Percentiles rank a stretch among this genome's conserved stretches.
phyloP scores from a whole-genome alignment of 768 basidiomycete species.

The Rhodotorula babjevae region DNA sequence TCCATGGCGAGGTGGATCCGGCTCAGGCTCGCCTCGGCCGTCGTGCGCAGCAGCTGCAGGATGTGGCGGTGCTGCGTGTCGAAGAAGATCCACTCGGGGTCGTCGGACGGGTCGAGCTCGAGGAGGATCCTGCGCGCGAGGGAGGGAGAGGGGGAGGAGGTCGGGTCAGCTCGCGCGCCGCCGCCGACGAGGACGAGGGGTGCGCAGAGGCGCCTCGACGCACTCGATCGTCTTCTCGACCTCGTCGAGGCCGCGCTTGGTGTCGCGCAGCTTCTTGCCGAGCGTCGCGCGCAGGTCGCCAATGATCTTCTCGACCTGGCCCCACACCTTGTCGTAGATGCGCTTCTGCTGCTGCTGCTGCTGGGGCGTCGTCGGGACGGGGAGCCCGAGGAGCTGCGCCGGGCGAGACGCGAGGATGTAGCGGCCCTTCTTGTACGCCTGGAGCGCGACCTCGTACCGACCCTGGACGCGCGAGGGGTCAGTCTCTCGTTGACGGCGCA shows the following conservation, averaged over 20 bases:
- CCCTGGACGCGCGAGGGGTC: constrained; percentile 54
- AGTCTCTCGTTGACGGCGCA: too few relatives aligned
- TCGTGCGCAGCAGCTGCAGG: constrained; percentile 51
- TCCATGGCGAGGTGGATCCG: constrained; percentile 30
- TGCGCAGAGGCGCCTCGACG: too few relatives aligned
- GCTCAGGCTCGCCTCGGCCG: constrained; percentile 22
- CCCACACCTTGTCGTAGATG: constrained; percentile 86
- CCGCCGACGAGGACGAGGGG: background rate
- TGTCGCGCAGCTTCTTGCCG: constrained; percentile 72
- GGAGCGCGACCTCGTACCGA: constrained; percentile 84
- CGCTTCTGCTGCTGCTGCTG: constrained; percentile 79
- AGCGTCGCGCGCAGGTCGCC: constrained; percentile 77
- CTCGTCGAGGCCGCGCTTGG: constrained; percentile 74
- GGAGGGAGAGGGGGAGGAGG: too few relatives aligned
- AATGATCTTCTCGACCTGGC: constrained; percentile 89
- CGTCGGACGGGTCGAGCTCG: constrained; percentile 78
- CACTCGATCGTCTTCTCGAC: constrained; percentile 96
- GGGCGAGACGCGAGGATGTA: constrained; percentile 84
- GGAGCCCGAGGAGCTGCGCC: constrained; percentile 62
- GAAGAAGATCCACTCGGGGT: constrained; percentile 92
- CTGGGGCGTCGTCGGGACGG: constrained; percentile 54
- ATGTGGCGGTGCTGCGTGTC: constrained; percentile 88
- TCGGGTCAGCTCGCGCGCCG: background rate
- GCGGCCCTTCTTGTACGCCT: constrained; percentile 96
- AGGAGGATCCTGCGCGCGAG: constrained; percentile 63